Evolutionary conservation across 306 rosid genomes (phyloP), one percentile per base, ranked within the genome.

Genomic region (Cucurbita moschata): DNA sequence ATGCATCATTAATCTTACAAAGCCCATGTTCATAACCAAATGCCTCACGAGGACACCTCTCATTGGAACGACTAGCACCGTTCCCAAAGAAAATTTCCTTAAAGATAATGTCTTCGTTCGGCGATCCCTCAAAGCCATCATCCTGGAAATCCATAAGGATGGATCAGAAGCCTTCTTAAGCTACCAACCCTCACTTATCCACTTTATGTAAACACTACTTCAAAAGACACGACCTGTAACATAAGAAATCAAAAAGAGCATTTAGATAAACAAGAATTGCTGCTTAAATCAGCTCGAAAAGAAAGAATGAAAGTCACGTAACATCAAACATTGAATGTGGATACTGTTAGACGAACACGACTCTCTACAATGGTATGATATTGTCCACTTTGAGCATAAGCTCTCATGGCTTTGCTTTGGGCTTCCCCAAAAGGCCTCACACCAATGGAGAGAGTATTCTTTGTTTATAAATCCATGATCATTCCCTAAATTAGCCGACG

Each of bases 61-160:
- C 80, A 81, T 80, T 84, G 54, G 79, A 57, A 58, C 72, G 83
- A 69, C 82, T 82, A 73, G 44, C 39, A 40, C 74, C 84, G 75
- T 73, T 80, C 66, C 91, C 81, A 50, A 86, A 89, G 86, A 94
- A 87, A 49, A 83, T 81, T 81, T 91, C 97, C 52, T 75, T 85
- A 79, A 87, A 94, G 86, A 91, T 87, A 79, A 64, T 71, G 56
- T 71, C 81, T 86, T 91, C 98, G 69, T 75, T 81, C 67, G 82
- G 80, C 8, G 97, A 94, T 67, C 97, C 98, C 77, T 94, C 98
- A 68, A 90, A 84, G 74, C 77, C 83, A 86, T 88, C 96, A 81
- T 89, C 88, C 40, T 72, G 84, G 77, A 91, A 83, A 81, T 87
- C 88, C 62, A 83, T 88, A 51, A 77, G 54, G 65, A 79, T 43